Base-by-base conservation (phyloP, 805 yeast genomes). In the Kazachstania martiniae region DNA sequence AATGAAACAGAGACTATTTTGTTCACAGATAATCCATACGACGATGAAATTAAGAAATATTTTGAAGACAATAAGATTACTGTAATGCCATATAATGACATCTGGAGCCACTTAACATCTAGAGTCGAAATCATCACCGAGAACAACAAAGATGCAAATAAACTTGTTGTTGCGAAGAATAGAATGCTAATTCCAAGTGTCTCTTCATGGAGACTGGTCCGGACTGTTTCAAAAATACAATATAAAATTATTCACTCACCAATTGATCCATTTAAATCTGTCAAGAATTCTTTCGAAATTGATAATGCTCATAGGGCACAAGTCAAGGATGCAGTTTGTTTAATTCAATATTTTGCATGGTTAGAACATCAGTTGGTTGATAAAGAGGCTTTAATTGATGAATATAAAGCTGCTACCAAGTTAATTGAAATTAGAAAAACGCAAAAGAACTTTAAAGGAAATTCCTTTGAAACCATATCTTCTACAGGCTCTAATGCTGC, bases 261-360 rank as follows among this genome's bases (percentile, higher is more conserved):
- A 17, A 57, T 82, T 17, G 73, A 72, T 31, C 54, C 70, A 22
- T 62, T 81, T 51, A 91, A 91, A 57, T 71, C 86, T 0, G 66
- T 77, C 36, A 91, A 91, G 56, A 89, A 86, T 51, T 39, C 55
- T 6, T 65, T 68, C 2, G 98, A 91, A 54, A 63, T 84, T 13
- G 54, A 61, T 29, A 89, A 89, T 32, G 79, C 85, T 21, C 71
- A 65, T 41, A 54, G 59, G 4, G 91, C 95, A 1, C 98, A 91
- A 51, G 60, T 72, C 32, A 79, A 78, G 46, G 97, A 93, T 56
- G 91, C 93, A 2, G 65, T 78, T 25, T 86, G 91, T 0, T 61
- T 85, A 19, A 66, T 74, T 16, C 68, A 80, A 37, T 84, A 76
- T 42, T 70, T 82, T 39, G 71, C 94, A 0, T 91, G 97, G 96